Percentiles rank a stretch among this genome's conserved stretches.
phyloP scores from a whole-genome alignment of 768 basidiomycete species.

The Hygrophorus pudorinus region DNA sequence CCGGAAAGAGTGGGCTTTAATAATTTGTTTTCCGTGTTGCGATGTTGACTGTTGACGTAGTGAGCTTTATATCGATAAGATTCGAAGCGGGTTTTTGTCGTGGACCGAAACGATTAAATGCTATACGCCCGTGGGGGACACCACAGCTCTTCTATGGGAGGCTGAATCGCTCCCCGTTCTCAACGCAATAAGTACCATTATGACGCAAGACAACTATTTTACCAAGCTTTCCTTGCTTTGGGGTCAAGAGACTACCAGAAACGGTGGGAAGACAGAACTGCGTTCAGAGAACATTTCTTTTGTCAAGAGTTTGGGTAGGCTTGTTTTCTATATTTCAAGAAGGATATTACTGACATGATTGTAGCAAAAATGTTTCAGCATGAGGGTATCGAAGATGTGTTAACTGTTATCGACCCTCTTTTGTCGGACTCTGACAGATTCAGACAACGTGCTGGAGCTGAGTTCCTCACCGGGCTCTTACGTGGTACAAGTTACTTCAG shows the following conservation, averaged over 20 bases:
- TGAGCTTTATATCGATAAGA: conserved; percentile 59
- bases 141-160: conserved; percentile 42
- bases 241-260: conserved; percentile 72
- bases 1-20: conserved; percentile 23
- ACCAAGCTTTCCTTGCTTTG: conserved; percentile 52
- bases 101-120: conserved; percentile 61
- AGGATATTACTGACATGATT: background rate
- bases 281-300: conserved; percentile 37
- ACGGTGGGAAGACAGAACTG: conserved; percentile 40
- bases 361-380: conserved; percentile 61
- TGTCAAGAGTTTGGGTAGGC: conserved; percentile 31
- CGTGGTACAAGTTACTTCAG: conserved; percentile 39
- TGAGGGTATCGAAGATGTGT: conserved; percentile 38
- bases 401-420: conserved; percentile 49
- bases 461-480: conserved; percentile 60
- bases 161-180: conserved; percentile 38
- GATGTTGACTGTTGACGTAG: conserved; percentile 15
- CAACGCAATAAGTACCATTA: conserved; percentile 36
- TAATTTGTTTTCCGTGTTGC: background rate
- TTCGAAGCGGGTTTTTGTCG: conserved; percentile 66
- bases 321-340: background rate
- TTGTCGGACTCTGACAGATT: conserved; percentile 64
- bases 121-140: conserved; percentile 34
- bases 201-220: conserved; percentile 49
- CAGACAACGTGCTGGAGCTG: conserved; percentile 71